Base-by-base conservation (phyloP, 176 grass and related monocot species). In the Dendrocalamus sinicus region DNA sequence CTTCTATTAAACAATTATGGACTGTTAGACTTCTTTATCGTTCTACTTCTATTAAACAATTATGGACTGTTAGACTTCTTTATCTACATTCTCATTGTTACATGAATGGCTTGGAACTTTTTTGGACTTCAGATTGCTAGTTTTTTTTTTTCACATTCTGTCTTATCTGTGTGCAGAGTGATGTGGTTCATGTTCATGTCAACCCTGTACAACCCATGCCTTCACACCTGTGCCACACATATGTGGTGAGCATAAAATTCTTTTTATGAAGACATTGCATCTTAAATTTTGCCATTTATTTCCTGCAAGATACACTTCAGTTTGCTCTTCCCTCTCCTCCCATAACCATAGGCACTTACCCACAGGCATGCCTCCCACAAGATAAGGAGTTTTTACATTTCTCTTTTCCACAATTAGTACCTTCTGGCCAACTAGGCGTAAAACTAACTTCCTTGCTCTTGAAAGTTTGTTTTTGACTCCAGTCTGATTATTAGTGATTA, bases 101-200 rank as follows among this genome's bases (percentile, higher is more conserved):
- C 55, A 68, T 72, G 57, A 90, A 88, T n/a, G 40, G 6, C 7
- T 81, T 37, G 76, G 76, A 48, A 22, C 10, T 3, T 78, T 84
- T 84, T 86, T 74, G 22, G 64, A 68, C 63, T 86, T 55, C n/a
- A 65, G 24, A 74, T 70, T 6, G 24, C 26, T 72, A 11, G 26
- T 22, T 39, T 79, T 44, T 8, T 10, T 62, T 8, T 63, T 15
- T 44, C 43, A 70, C 41, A 9, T 19, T 76, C 57, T 51, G 6
- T 68, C 69, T 80, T 83, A 6, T 57, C 37, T 84, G 72, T 70
- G 45, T 84, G 75, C 90, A 98, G 96, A 85, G 62, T 75, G 86
- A 98, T 86, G 96, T 98, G 74, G 90, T 95, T 79, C 96, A 98
- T 85, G 82, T 98, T 80, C 96, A 98, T 83, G 89, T 91, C 46